Evolutionary conservation across 2,329 filamentous ascomycete genomes (phyloP).

Genomic region (Calycina marina): DNA sequence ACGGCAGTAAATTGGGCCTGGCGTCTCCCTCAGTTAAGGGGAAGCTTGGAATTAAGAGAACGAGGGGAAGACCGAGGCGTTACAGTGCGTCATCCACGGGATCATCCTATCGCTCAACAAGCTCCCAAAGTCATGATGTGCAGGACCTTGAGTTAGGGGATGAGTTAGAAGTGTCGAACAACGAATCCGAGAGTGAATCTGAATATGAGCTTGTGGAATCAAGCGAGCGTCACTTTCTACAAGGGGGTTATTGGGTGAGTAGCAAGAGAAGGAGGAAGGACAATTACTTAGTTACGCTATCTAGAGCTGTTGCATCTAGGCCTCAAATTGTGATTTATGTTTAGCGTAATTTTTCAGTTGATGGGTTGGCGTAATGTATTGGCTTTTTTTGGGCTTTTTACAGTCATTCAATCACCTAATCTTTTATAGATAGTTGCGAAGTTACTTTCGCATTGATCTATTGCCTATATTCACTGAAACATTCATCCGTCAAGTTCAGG

Average conservation of each 20-base stretch:
- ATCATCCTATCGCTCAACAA: background rate
- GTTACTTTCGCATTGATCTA: too few relatives aligned
- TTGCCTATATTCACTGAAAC: too few relatives aligned
- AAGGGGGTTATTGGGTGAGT: background rate
- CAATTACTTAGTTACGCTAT: too few relatives aligned
- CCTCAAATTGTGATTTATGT: background rate
- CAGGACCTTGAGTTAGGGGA: background rate
- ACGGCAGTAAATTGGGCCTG: too few relatives aligned
- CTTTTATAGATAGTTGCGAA: too few relatives aligned
- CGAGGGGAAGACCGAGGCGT: too few relatives aligned
- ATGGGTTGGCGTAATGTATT: too few relatives aligned
- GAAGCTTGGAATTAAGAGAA: background rate
- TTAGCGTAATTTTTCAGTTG: too few relatives aligned
- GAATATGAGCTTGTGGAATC: slow-evolving; percentile 1
- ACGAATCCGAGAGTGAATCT: background rate
- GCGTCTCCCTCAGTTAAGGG: background rate
- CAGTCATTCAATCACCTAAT: too few relatives aligned
- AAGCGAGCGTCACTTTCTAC: too few relatives aligned
- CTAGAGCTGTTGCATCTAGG: background rate
- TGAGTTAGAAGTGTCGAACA: too few relatives aligned
- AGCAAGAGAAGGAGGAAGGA: background rate
- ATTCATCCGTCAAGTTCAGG: background rate
- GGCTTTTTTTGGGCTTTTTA: too few relatives aligned
- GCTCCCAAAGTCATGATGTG: background rate
- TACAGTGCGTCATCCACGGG: background rate